Conservation (phyloP, 2,329 filamentous ascomycete species). For the Sphaerulina populicola region DNA sequence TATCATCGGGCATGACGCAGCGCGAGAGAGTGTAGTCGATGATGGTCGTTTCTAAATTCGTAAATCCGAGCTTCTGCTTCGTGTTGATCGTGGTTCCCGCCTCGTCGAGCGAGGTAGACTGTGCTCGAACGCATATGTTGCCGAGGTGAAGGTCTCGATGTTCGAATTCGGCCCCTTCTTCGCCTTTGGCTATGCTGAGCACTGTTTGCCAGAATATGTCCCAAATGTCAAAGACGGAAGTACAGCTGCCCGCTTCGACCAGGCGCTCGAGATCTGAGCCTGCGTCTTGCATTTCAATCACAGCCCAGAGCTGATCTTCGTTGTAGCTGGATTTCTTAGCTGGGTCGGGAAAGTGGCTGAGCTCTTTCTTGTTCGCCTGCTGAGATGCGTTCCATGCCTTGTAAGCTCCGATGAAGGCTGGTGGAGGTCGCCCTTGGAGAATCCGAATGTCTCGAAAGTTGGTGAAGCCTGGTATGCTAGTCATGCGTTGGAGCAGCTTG, state of each 20-base stretch:
- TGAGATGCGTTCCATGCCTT: slow-evolving; percentile 38
- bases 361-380: slow-evolving; percentile 34
- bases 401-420: slow-evolving; percentile 43
- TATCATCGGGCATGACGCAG: slow-evolving; percentile 40
- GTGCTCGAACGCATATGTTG: slow-evolving; percentile 51
- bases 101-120: neutral
- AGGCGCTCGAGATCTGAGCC: slow-evolving; percentile 48
- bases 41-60: slow-evolving; percentile 52
- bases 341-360: slow-evolving; percentile 50
- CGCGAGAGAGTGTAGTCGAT: slow-evolving; percentile 62
- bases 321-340: slow-evolving; percentile 46
- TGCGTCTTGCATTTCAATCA: slow-evolving; percentile 59
- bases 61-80: slow-evolving; percentile 42
- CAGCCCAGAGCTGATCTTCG: slow-evolving; percentile 52
- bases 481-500: slow-evolving; percentile 49
- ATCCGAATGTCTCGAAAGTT: slow-evolving; percentile 53
- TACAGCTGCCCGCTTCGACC: slow-evolving; percentile 30
- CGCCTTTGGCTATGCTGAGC: slow-evolving; percentile 52
- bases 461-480: slow-evolving; percentile 54
- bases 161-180: slow-evolving; percentile 54
- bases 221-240: slow-evolving; percentile 44
- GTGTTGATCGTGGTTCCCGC: slow-evolving; percentile 18
- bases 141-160: slow-evolving; percentile 59
- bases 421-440: slow-evolving; percentile 49
- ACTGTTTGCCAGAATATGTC: slow-evolving; percentile 62